Conservation (phyloP, 108 stramenopile genomes). For the Seminavis robusta region DNA sequence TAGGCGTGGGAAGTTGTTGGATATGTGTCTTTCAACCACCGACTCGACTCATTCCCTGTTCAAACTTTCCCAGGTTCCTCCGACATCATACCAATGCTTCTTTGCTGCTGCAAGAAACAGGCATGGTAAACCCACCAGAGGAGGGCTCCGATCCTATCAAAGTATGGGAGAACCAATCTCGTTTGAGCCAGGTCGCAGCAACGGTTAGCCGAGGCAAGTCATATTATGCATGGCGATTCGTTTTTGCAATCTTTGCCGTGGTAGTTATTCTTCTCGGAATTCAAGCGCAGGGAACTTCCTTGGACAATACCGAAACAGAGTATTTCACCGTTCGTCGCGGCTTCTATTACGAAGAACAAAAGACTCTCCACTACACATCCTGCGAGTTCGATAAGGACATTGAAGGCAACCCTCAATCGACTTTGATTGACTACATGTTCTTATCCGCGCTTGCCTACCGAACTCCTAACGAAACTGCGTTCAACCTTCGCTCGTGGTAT, state of each 20-base stretch:
- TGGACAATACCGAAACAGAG: too few relatives aligned
- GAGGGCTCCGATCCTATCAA: too few relatives aligned
- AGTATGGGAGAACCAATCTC: constrained; percentile 31
- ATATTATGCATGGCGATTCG: constrained; percentile 18
- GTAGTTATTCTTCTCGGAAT: constrained; percentile 42
- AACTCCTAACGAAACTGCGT: constrained; percentile 11
- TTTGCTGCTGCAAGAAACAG: constrained; percentile 35
- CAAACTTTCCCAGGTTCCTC: too few relatives aligned
- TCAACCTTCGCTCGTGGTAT: constrained; percentile 59
- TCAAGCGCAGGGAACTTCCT: constrained; percentile 10
- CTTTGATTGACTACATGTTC: too few relatives aligned
- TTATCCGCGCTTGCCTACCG: constrained; percentile 48
- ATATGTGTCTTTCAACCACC: too few relatives aligned
- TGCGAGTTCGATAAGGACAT: too few relatives aligned
- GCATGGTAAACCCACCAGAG: constrained; percentile 16
- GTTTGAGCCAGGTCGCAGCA: constrained; percentile 37
- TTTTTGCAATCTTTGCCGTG: constrained; percentile 33
- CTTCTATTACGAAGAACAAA: too few relatives aligned
- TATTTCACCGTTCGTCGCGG: too few relatives aligned
- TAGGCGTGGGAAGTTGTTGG: too few relatives aligned
- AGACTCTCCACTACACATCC: too few relatives aligned
- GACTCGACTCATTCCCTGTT: too few relatives aligned
- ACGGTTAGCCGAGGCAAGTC: constrained; percentile 29
- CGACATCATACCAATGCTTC: constrained; percentile 25
- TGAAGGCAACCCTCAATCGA: too few relatives aligned